Evolutionary conservation across 768 basidiomycete genomes (phyloP).

Genomic region (Nidularia sp.): DNA sequence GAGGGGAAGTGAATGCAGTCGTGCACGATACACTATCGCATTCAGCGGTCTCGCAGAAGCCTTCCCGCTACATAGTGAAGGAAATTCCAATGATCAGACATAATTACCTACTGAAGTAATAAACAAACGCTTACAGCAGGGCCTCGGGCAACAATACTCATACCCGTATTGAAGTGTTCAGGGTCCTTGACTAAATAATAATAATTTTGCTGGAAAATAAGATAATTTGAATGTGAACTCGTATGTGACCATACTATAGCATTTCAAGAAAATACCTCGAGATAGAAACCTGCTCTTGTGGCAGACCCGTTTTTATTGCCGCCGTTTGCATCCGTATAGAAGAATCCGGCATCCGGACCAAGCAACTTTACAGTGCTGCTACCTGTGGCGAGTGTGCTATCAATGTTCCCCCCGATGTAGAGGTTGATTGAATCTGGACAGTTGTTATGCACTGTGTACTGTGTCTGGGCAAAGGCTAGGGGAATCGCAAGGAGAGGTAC

Average conservation of each 20-base stretch:
- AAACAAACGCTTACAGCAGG: constrained; percentile 10
- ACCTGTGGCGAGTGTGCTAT: constrained; percentile 9
- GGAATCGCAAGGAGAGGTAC: no score
- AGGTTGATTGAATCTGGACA: constrained; percentile 15
- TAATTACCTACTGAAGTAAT: neutral
- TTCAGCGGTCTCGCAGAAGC: constrained; percentile 16
- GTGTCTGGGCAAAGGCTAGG: no score
- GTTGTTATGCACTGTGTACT: constrained; percentile 15
- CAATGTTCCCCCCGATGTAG: constrained; percentile 8
- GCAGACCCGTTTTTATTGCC: constrained; percentile 11
- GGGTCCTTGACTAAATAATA: constrained; percentile 27
- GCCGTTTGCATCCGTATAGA: constrained; percentile 15
- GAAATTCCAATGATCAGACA: constrained; percentile 9
- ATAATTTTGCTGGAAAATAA: constrained; percentile 10
- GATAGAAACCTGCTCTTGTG: constrained; percentile 16
- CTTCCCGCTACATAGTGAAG: neutral
- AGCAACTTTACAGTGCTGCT: constrained; percentile 8
- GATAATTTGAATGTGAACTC: neutral
- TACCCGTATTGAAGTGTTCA: constrained; percentile 24
- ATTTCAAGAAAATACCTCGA: constrained; percentile 3
- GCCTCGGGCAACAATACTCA: constrained; percentile 20
- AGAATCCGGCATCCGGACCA: constrained; percentile 9
- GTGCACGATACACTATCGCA: constrained; percentile 18
- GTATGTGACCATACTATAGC: neutral
- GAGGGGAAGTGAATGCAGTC: constrained; percentile 19